Base-by-base conservation (phyloP, 257 asterid genomes). In the Thymus mandschuricus region DNA sequence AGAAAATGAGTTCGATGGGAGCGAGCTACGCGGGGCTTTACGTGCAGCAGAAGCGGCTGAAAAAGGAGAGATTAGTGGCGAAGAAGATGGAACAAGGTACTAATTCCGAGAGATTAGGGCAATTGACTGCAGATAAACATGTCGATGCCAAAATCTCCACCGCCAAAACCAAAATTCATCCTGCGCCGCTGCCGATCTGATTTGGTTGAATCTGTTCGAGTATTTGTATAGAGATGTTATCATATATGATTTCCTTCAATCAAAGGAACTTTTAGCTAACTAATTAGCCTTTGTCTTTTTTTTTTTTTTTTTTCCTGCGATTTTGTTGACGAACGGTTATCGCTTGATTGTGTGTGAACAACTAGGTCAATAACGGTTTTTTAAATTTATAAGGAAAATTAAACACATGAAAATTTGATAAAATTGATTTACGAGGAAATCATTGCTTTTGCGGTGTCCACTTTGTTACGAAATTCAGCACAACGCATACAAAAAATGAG, bases 31-130 rank as follows among this genome's bases (percentile, higher is more conserved):
- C 80, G 3, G 30, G 46, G 51, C 3, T 76, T 9, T 49, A 64
- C 51, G 73, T 70, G 73, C 73, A 70, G 73, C 76, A 76, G 72
- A 76, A 70, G 73, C 68, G 73, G 50, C 80, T 64, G 6, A 70
- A 70, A 50, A 76, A 76, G 64, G 80, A 76, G 64, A 70, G 49
- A n/a, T 29, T 76, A 35, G 40, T 1, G 68, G 64, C 55, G 80
- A 67, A 63, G 80, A 67, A 63, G 38, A 5, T 27, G 52, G 69
- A 76, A 35, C 11, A 33, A 40, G 68, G 60, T 34, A 21, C 21
- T 21, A 21, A 21, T 21, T 21, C 21, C 21, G 69, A 58, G 40
- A 38, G 1, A 44, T 5, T 48, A 3, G 8, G 7, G 21, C 51
- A 28, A 58, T 44, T 11, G 28, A 31, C 5, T 11, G 43, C 51